phyloP scores from a whole-genome alignment of 2,329 filamentous ascomycete genomes.

The Huntiella abstrusa region DNA sequence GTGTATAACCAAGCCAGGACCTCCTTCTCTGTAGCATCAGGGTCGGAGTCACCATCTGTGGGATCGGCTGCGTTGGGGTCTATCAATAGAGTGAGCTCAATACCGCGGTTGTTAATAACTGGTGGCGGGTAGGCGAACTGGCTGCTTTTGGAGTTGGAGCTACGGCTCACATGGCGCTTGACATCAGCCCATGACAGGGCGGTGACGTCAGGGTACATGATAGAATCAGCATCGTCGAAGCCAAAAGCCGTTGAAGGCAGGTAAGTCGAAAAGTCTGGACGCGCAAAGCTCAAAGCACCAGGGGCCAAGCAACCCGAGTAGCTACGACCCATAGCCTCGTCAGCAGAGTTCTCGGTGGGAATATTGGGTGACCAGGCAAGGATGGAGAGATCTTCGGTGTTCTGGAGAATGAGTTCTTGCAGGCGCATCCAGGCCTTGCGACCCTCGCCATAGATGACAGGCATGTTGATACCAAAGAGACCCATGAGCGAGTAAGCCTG shows the following conservation, averaged over 20 bases:
- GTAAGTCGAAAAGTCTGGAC: slow-evolving; percentile 11
- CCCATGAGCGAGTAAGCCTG: slow-evolving; percentile 18
- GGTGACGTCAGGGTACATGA: slow-evolving; percentile 12
- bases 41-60: not conserved
- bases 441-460: slow-evolving; percentile 17
- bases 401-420: slow-evolving; percentile 20
- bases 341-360: not conserved
- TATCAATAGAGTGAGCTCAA: slow-evolving; percentile 11
- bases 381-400: slow-evolving; percentile 19
- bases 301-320: slow-evolving; percentile 10
- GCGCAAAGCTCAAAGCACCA: slow-evolving; percentile 7
- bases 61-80: slow-evolving; percentile 8
- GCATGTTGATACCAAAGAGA: slow-evolving; percentile 17
- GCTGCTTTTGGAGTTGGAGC: slow-evolving; percentile 5
- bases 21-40: slow-evolving; percentile 6
- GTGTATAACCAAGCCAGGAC: slow-evolving; percentile 13
- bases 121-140: slow-evolving; percentile 12
- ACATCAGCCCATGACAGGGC: slow-evolving; percentile 10
- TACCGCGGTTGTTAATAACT: slow-evolving; percentile 10
- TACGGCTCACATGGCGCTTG: slow-evolving; percentile 10
- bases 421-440: slow-evolving; percentile 18
- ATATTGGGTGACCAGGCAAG: slow-evolving; percentile 16
- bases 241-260: slow-evolving; percentile 12
- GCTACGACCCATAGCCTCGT: not conserved
- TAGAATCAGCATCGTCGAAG: slow-evolving; percentile 13